Base-by-base conservation (phyloP, 495 filamentous ascomycete genomes). In the Tuber magnatum region DNA sequence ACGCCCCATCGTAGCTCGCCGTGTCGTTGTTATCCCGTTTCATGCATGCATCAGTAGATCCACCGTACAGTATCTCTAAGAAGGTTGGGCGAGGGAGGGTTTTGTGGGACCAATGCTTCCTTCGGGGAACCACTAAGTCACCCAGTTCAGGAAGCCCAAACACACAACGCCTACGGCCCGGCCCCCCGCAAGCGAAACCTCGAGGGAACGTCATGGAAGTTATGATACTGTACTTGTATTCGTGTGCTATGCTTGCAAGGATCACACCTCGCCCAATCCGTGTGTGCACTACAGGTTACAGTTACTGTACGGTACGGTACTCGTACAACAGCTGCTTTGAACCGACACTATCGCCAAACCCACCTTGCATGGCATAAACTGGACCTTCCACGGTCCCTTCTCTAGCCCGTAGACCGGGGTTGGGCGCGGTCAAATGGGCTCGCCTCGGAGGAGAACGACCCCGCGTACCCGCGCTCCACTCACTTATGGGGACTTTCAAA, bases 171-270 rank as follows among this genome's bases (percentile, higher is more conserved):
- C 44, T n/a, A 71, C 76, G 76, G 73, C 70, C 77, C 77, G 76
- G 38, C 69, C 68, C 35, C 70, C 77, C 76, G 72, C 32, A 75
- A 72, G 46, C 70, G 77, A 79, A 20, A 73, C 77, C 76, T 76
- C 69, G 65, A 65, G 69, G 78, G 75, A 79, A 44, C 69, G 41
- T 46, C 39, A 61, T 77, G 42, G 56, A 35, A 65, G 51, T 40
- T 20, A n/a, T n/a, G n/a, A n/a, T n/a, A n/a, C n/a, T n/a, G n/a
- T n/a, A n/a, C n/a, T n/a, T n/a, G n/a, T n/a, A 42, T 46, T 78
- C 14, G 14, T 65, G n/a, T 61, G 18, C 56, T 35, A 18, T 65
- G 56, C 28, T 65, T 65, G 12, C 56, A 35, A 35, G 56, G 56
- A 35, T 65, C 12, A 18, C 56, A 65, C 56, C 46, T 22, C 46